Base-by-base conservation (phyloP, 108 stramenopile genomes). In the Asterionellopsis glacialis region DNA sequence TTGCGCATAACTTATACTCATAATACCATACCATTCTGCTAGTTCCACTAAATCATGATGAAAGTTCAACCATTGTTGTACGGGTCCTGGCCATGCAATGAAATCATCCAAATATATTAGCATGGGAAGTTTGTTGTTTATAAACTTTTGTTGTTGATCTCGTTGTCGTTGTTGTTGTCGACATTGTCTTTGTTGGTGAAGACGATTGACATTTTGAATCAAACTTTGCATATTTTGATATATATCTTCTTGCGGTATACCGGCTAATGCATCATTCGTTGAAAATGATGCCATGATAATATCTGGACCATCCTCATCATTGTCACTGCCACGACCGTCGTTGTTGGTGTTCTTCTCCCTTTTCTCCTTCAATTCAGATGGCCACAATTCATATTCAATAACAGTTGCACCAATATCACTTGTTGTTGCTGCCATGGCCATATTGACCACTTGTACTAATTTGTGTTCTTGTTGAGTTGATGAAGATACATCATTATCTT, bases 361-460 rank as follows among this genome's bases (percentile, higher is more conserved):
- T 11, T 44, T 44, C 14, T 44, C 43, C 14, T 13, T 11, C 14
- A 44, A 13, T 11, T 44, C 43, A 11, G 11, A 14, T 44, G 43
- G 43, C 43, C 43, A 44, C 12, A 44, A 14, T 11, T 44, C 43
- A 14, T 44, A 44, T 14, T 44, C 43, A 11, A 44, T 14, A 44
- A 44, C 43, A 44, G 43, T 44, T 11, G 43, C 43, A 44, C 43
- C 43, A 44, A 44, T 14, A 44, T 44, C 43, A 44, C 43, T 44
- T 14, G 43, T 44, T 11, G 43, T 44, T 11, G 43, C 43, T 11
- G 43, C 43, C 43, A 44, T 44, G 11, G 43, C 43, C 43, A 44
- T 13, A 14, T 44, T 44, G 12, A 14, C 14, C 11, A 44, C 43
- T 13, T 44, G 11, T 14, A 44, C 43, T 14, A 44, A 13, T 14